Evolutionary conservation across 768 basidiomycete species (phyloP), one percentile per base, ranked within the genome.

Genomic region (Dendrothele bispora): DNA sequence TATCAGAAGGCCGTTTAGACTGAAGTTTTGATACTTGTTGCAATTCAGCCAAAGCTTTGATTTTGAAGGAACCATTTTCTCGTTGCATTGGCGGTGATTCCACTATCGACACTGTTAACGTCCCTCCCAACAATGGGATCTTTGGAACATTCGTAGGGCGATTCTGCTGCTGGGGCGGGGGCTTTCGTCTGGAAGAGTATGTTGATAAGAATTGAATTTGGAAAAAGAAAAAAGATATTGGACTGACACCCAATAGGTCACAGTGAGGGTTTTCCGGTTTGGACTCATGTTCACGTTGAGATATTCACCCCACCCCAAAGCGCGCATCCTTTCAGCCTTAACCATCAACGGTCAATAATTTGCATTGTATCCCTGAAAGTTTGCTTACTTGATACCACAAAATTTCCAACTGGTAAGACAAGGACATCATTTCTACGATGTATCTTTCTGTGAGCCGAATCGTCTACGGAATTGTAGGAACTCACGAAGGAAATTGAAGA

Each of bases 351-450:
- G 37, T 42, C 25, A 34, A 25, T 17, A n/a, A n/a, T 52, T 39
- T 43, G 25, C 7, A 43, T 28, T 34, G 34, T 14, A 21, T 25
- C 32, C 32, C 46, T 26, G 7, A 14, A 18, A 29, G 12, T 15
- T 18, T 39, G 60, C 62, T 27, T 53, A 77, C 78, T 61, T 93
- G 91, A 58, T 84, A 88, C 77, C 83, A 84, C 39, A 98, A 65
- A 52, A 93, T 88, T 65, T 94, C 95, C 14, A 98, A 75, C 58
- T 95, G 94, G 65, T 97, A 97, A 2, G 90, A 86, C 49, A 97
- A 66, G 1, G 91, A 90, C 81, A 94, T 89, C 74, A 91, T 87
- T 62, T 94, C 92, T 95, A 52, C 5, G 22, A 22, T 39, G 21
- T 5, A 27, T 7, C 4, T 2, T 51, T 54, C 24, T 56, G 43